phyloP scores from a whole-genome alignment of 441 rosid species.

The Croton setiger region DNA sequence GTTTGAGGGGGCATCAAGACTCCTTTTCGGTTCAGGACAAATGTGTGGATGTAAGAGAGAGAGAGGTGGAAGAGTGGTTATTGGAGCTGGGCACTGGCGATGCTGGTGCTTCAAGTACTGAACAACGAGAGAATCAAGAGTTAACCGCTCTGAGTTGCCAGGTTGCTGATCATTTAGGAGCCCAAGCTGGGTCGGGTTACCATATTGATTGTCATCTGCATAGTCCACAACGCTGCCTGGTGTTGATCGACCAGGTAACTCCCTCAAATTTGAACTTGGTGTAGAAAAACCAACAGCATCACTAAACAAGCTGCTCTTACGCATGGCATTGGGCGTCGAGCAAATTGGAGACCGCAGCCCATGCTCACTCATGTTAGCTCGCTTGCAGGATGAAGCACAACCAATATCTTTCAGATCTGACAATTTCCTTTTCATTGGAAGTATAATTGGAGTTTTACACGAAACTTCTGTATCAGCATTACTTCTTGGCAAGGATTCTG shows the following conservation, averaged over 20 bases:
- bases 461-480: conserved; percentile 51
- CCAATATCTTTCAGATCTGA: conserved; percentile 68
- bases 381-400: conserved; percentile 54
- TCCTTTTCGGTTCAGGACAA: conserved; percentile 94
- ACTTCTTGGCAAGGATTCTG: conserved; percentile 40
- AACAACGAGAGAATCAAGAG: conserved; percentile 84
- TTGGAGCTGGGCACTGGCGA: conserved; percentile 99
- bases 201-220: conserved; percentile 53
- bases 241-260: conserved; percentile 41
- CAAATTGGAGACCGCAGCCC: conserved; percentile 68
- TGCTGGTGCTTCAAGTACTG: conserved; percentile 98
- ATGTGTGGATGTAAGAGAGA: conserved; percentile 93
- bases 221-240: conserved; percentile 36
- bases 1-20: conserved; percentile 89
- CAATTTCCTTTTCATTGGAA: conserved; percentile 79
- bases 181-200: conserved; percentile 50
- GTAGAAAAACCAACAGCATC: conserved; percentile 57
- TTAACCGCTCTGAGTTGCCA: conserved; percentile 67
- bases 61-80: conserved; percentile 96
- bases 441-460: conserved; percentile 62
- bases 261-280: conserved; percentile 48
- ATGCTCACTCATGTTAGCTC: conserved; percentile 59
- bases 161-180: conserved; percentile 57
- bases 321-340: conserved; percentile 49
- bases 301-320: conserved; percentile 38